Evolutionary conservation across 2,329 filamentous ascomycete species (phyloP).

Genomic region (Decorospora gaudefroyi): DNA sequence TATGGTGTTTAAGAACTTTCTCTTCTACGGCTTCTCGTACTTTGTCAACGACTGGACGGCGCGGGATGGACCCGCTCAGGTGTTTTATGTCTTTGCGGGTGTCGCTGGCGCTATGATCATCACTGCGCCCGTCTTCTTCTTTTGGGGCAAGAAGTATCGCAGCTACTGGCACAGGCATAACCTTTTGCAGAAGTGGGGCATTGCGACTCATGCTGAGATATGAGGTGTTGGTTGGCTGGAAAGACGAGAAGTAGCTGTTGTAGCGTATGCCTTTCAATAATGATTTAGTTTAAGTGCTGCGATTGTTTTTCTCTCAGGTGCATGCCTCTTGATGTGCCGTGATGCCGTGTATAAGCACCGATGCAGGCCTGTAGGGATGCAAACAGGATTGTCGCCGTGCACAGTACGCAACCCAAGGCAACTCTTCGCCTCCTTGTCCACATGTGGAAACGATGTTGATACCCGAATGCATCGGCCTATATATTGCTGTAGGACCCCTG

Average conservation of each 20-base stretch:
- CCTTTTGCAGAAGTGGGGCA: constrained; percentile 40
- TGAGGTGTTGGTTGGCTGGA: constrained; percentile 6
- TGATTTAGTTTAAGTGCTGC: too few relatives aligned
- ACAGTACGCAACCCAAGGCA: too few relatives aligned
- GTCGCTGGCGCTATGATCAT: constrained; percentile 27
- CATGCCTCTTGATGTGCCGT: too few relatives aligned
- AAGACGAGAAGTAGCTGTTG: not conserved
- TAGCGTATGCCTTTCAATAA: too few relatives aligned
- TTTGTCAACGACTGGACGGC: constrained; percentile 53
- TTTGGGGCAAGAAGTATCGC: constrained; percentile 44
- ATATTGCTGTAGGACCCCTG: too few relatives aligned
- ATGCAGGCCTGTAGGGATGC: too few relatives aligned
- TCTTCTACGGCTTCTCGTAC: constrained; percentile 52
- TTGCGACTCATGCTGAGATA: constrained; percentile 41
- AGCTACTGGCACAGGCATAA: constrained; percentile 45
- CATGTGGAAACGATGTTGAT: too few relatives aligned
- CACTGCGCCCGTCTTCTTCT: constrained; percentile 42
- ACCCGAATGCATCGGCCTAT: too few relatives aligned
- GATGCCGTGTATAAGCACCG: too few relatives aligned
- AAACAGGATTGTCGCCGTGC: too few relatives aligned
- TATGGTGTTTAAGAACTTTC: constrained; percentile 53
- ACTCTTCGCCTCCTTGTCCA: too few relatives aligned
- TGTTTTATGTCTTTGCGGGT: constrained; percentile 49
- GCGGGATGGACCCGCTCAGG: constrained; percentile 40
- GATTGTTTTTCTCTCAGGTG: too few relatives aligned